phyloP scores from a whole-genome alignment of 2,329 filamentous ascomycete species.

The Fusarium palustre region DNA sequence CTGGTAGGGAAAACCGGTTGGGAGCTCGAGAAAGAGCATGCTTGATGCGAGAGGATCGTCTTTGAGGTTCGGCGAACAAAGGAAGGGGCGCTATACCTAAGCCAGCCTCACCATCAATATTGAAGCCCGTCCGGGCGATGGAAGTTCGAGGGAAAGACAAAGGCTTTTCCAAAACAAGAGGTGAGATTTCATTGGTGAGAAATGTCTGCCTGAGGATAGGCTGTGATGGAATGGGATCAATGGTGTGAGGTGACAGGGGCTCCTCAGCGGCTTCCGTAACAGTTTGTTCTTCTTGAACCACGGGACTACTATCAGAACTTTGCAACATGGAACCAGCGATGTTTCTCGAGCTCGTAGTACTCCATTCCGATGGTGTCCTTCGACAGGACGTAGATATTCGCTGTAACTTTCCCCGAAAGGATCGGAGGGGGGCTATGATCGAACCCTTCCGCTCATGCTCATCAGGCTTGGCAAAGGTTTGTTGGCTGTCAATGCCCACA shows the following conservation, averaged over 20 bases:
- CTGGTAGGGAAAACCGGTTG: conserved; percentile 16
- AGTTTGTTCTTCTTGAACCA: background rate
- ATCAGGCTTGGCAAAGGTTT: background rate
- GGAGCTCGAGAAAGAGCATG: background rate
- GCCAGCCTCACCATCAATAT: conserved; percentile 42
- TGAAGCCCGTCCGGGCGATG: conserved; percentile 25
- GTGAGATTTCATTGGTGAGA: conserved; percentile 26
- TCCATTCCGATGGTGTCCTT: conserved; percentile 37
- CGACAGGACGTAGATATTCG: conserved; percentile 38
- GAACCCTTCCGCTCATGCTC: background rate
- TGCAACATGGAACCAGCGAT: background rate
- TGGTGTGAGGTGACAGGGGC: conserved; percentile 13
- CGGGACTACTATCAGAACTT: background rate
- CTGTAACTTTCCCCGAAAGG: conserved; percentile 29
- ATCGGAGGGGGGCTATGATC: conserved; percentile 5
- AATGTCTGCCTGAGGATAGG: conserved; percentile 15
- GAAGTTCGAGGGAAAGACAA: conserved; percentile 4
- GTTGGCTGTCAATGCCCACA: background rate
- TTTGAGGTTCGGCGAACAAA: conserved; percentile 14
- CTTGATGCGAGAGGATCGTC: conserved; percentile 7
- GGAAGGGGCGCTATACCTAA: background rate
- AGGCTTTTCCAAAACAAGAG: conserved; percentile 21
- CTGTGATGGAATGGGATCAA: conserved; percentile 12
- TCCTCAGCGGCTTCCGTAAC: background rate
- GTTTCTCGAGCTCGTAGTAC: conserved; percentile 25